Evolutionary conservation across 2,329 filamentous ascomycete genomes (phyloP).

Genomic region (Cordyceps javanica): DNA sequence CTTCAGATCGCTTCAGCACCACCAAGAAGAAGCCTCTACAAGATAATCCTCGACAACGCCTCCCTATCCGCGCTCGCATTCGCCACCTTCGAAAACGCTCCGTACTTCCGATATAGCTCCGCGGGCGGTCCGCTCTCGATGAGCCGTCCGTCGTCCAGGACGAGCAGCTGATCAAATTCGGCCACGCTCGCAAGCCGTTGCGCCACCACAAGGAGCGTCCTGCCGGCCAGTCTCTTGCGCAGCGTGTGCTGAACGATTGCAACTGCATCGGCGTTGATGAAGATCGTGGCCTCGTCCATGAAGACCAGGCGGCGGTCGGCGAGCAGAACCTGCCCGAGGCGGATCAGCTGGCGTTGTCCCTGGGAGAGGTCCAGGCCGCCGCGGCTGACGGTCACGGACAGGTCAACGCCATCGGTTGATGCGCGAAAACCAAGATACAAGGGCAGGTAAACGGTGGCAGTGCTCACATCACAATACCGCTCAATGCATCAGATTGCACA

Average conservation of each 20-base stretch:
- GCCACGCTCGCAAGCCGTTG: slow-evolving; percentile 63
- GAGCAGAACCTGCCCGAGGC: slow-evolving; percentile 54
- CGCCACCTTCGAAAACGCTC: slow-evolving; percentile 1
- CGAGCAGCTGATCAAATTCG: slow-evolving; percentile 61
- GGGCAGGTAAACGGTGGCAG: slow-evolving; percentile 23
- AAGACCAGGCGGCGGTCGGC: slow-evolving; percentile 61
- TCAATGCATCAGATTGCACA: no score
- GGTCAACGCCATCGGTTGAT: neutral
- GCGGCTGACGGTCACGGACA: neutral
- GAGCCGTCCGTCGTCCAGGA: slow-evolving; percentile 55
- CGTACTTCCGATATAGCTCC: slow-evolving; percentile 44
- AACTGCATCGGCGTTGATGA: slow-evolving; percentile 53
- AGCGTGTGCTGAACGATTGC: slow-evolving; percentile 51
- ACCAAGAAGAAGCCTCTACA: no score
- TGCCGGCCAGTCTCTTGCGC: slow-evolving; percentile 54
- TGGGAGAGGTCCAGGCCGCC: slow-evolving; percentile 46
- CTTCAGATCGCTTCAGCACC: no score
- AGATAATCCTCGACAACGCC: neutral
- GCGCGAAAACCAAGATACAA: neutral
- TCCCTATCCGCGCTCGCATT: neutral
- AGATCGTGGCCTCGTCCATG: slow-evolving; percentile 51
- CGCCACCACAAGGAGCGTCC: slow-evolving; percentile 59
- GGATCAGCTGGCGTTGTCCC: slow-evolving; percentile 62
- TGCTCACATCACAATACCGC: no score
- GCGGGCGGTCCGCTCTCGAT: slow-evolving; percentile 54